Evolutionary conservation across 352 stramenopile genomes (phyloP).

Genomic region (Pythium oligandrum): DNA sequence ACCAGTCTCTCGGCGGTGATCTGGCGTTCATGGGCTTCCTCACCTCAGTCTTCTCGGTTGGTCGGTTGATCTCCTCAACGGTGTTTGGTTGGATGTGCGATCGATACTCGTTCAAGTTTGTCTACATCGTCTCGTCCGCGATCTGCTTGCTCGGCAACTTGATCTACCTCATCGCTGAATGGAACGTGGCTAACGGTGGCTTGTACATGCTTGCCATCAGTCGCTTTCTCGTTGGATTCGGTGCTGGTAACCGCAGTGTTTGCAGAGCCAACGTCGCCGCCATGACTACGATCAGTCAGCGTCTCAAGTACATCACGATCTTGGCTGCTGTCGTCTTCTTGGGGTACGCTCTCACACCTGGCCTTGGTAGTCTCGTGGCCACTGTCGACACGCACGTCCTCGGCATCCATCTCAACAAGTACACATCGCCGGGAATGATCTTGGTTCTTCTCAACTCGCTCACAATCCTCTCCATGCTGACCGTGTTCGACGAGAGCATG

Average conservation of each 20-base stretch:
- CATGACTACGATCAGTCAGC: conserved; percentile 62
- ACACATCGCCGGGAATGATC: conserved; percentile 52
- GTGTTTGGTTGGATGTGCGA: no score
- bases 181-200: no score
- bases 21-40: no score
- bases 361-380: conserved; percentile 59
- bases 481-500: conserved; percentile 38
- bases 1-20: no score
- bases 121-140: no score
- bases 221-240: no score
- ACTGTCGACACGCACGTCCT: conserved; percentile 41
- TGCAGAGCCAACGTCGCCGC: conserved; percentile 60
- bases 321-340: conserved; percentile 62
- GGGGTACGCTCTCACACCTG: conserved; percentile 35
- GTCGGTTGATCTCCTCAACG: conserved; percentile 50
- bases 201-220: no score
- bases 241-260: conserved; percentile 37
- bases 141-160: no score
- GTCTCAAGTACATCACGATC: conserved; percentile 67
- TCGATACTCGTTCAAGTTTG: no score
- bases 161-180: no score
- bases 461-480: conserved; percentile 59
- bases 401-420: conserved; percentile 62
- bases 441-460: conserved; percentile 48
- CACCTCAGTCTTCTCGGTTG: conserved; percentile 1